Base-by-base conservation (phyloP, 2,329 filamentous ascomycete genomes). In the Hypoxylon sp. region DNA sequence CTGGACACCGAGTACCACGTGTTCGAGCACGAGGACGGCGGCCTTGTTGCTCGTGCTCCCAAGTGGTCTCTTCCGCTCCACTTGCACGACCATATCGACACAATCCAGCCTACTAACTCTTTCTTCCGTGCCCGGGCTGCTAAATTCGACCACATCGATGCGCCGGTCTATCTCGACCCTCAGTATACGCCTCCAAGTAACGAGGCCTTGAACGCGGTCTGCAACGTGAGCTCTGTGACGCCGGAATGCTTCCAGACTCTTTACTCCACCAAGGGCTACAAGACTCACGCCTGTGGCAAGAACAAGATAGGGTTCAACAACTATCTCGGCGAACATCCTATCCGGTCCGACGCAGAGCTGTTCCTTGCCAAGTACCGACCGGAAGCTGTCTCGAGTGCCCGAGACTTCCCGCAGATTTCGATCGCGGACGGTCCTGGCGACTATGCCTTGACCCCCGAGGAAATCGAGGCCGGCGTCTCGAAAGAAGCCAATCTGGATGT, bases 91-190 rank as follows among this genome's bases (percentile, higher is more conserved):
- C 83, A 84, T 66, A 81, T 87, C 59, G 82, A 86, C 65, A 79
- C 81, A 10, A 81, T 87, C 21, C 83, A 87, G 68, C 84, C 84
- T 1, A 87, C 84, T 1, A 86, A 79, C 45, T 83, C 83, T 0
- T 87, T 87, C 74, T 81, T 83, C 69, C 77, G 78, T 31, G 65
- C 75, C 64, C 65, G 65, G 27, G 56, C 68, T 31, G 63, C 71
- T 53, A 67, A 65, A 13, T 68, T 67, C 24, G 63, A 72, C 13
- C 66, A 73, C n/a, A 58, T 70, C 18, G 69, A 71, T 33, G 65
- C 69, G 38, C 65, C 69, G 3, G 72, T 71, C 6, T 72, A 67
- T 20, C 31, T 66, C 50, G 55, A 74, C 63, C 48, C 65, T 60
- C 65, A 52, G 56, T 75, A 70, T 35, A 65, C 52, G 67, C 63